Evolutionary conservation across 108 stramenopile genomes (phyloP).

Genomic region (Cyclotella choctawhatcheeana): DNA sequence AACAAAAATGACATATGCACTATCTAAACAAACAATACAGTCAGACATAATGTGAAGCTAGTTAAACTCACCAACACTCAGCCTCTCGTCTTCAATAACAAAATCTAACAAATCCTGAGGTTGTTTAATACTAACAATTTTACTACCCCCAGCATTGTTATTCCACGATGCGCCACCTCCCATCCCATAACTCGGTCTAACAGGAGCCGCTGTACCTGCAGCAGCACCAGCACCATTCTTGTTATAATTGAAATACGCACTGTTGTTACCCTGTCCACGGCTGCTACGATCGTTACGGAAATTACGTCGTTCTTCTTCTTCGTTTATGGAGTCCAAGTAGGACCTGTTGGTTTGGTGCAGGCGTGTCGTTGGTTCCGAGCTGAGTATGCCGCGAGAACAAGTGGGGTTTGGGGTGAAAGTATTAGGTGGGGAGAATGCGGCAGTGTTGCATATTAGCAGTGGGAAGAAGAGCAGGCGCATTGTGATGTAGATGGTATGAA

Average conservation of each 20-base stretch:
- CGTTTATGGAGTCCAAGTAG: background rate
- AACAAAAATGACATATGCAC: background rate
- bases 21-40: background rate
- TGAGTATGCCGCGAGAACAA: background rate
- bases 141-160: background rate
- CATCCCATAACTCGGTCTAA: too few species aligned
- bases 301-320: background rate
- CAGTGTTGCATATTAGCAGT: background rate
- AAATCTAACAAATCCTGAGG: slow-evolving; percentile 58
- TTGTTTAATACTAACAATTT: slow-evolving; percentile 34
- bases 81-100: slow-evolving; percentile 51
- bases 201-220: background rate
- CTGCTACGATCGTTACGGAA: background rate
- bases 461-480: too few species aligned
- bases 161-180: too few species aligned
- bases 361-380: background rate
- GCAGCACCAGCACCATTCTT: background rate
- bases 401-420: background rate
- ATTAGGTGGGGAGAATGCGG: background rate
- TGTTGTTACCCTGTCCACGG: too few species aligned
- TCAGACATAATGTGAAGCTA: too few species aligned
- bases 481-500: too few species aligned
- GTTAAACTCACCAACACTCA: slow-evolving; percentile 42
- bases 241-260: too few species aligned
- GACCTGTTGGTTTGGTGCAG: background rate